Percentiles rank a stretch among this genome's conserved stretches.
Conservation (phyloP, 2,329 filamentous ascomycete species). For the Talaromyces sp. region DNA sequence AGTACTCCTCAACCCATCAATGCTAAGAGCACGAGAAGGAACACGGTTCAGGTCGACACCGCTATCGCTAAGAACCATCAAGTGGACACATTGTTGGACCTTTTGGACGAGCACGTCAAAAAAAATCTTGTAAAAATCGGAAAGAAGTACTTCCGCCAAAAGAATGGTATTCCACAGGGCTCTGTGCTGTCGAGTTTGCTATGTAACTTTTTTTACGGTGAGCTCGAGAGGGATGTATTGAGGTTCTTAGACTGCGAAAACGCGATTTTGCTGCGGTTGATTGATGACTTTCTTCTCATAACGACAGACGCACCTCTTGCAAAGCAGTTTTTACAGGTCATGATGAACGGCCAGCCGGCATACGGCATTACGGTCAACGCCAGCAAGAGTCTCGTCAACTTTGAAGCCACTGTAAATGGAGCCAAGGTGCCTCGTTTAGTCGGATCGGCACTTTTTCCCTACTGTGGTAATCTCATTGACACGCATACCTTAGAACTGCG, state of each 20-base stretch:
- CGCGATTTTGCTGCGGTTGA: conserved; percentile 70
- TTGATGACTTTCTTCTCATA: conserved; percentile 91
- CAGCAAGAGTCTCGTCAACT: conserved; percentile 80
- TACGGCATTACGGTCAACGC: conserved; percentile 77
- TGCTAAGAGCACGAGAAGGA: conserved; percentile 51
- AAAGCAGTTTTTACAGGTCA: conserved; percentile 65
- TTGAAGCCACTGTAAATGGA: conserved; percentile 58
- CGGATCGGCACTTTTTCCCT: conserved; percentile 62
- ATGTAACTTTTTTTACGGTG: conserved; percentile 94
- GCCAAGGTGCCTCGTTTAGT: conserved; percentile 47
- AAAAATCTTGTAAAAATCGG: conserved; percentile 84
- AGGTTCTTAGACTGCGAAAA: conserved; percentile 58
- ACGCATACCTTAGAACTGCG: conserved; percentile 67
- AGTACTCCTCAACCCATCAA: conserved; percentile 40
- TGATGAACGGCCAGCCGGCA: conserved; percentile 71
- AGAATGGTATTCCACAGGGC: conserved; percentile 84
- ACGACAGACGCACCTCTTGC: conserved; percentile 66
- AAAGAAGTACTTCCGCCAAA: conserved; percentile 83
- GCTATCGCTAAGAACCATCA: conserved; percentile 55
- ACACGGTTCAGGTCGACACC: conserved; percentile 74
- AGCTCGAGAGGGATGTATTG: conserved; percentile 68
- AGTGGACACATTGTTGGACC: conserved; percentile 57
- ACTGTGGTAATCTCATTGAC: conserved; percentile 78
- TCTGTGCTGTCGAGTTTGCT: conserved; percentile 80
- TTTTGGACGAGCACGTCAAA: conserved; percentile 74